Conservation (phyloP, 1,284 basidiomycete species). For the Sporisorium scitamineum region DNA sequence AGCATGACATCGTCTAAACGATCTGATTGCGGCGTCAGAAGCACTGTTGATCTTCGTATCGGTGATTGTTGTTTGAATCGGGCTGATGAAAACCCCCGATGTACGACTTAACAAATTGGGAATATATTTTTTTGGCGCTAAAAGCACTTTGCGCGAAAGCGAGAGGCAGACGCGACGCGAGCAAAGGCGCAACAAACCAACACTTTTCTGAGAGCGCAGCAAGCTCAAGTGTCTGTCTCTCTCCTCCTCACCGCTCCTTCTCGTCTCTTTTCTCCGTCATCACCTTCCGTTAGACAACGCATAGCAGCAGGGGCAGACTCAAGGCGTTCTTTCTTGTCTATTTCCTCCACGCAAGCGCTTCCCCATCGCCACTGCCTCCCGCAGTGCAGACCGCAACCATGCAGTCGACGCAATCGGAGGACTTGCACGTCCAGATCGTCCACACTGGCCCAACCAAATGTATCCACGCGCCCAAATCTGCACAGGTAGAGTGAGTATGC, state of each 20-base stretch:
- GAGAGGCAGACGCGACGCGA: slow-evolving; percentile 33
- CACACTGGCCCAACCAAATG: slow-evolving; percentile 60
- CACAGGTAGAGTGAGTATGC: slow-evolving; percentile 44
- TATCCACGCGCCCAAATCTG: slow-evolving; percentile 51
- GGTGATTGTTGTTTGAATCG: too few relatives aligned
- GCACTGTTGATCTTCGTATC: too few relatives aligned
- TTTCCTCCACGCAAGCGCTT: neutral
- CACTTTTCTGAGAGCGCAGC: slow-evolving; percentile 10
- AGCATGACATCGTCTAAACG: too few relatives aligned
- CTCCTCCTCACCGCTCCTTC: neutral
- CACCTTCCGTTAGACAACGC: too few relatives aligned
- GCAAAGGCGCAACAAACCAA: slow-evolving; percentile 15
- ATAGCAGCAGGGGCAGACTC: neutral
- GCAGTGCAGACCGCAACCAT: slow-evolving; percentile 35
- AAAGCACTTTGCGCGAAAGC: slow-evolving; percentile 24
- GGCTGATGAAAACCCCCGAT: too few relatives aligned
- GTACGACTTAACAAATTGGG: too few relatives aligned
- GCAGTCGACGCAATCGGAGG: slow-evolving; percentile 48
- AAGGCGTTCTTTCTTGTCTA: neutral
- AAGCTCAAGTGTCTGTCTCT: neutral
- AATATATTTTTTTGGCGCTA: neutral
- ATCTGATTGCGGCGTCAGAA: too few relatives aligned
- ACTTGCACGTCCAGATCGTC: slow-evolving; percentile 60
- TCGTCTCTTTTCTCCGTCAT: neutral
- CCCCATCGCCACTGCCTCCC: slow-evolving; percentile 10